These are phyloP conservation scores for Paramecium biaurelia DNA, from an alignment of 73 alveolate genomes.

Conservation along the genomic window DNA sequence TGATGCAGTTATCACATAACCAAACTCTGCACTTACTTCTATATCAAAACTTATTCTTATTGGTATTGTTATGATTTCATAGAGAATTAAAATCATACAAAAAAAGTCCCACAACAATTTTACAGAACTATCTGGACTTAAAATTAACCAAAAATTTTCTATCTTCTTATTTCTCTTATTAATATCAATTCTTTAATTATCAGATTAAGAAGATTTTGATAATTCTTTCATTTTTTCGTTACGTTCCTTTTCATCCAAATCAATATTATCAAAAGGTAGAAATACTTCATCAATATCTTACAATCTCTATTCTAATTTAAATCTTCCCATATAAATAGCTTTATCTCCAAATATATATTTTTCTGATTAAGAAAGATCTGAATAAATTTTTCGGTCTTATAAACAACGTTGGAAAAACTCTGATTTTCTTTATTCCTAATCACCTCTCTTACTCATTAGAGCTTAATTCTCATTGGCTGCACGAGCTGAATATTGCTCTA, in stretches of 20 bases:
- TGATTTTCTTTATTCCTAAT: not conserved
- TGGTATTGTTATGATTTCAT: slow-evolving; percentile 17
- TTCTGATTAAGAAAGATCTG: not conserved
- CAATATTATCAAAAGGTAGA: not conserved
- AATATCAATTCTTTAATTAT: not conserved
- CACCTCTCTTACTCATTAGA: not conserved
- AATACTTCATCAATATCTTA: not conserved
- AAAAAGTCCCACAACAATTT: slow-evolving; percentile 9
- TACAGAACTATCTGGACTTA: slow-evolving; percentile 9
- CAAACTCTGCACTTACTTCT: not conserved
- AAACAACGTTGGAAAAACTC: not conserved
- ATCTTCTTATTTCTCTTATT: not conserved
- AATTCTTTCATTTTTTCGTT: not conserved
- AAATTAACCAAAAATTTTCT: not conserved
- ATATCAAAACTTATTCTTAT: not conserved
- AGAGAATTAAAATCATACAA: slow-evolving; percentile 27
- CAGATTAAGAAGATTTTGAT: not conserved
- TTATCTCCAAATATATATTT: not conserved
- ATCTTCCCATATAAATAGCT: not conserved
- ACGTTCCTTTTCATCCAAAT: not conserved
- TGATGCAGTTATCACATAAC: not conserved
- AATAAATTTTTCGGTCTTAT: not conserved
- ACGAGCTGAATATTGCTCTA: not conserved
- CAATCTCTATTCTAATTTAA: not conserved
- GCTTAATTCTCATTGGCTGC: not conserved